These are phyloP conservation scores for Kewa caespitosa DNA, from an alignment of 179 eudicot genomes.

Conservation along the genomic window DNA sequence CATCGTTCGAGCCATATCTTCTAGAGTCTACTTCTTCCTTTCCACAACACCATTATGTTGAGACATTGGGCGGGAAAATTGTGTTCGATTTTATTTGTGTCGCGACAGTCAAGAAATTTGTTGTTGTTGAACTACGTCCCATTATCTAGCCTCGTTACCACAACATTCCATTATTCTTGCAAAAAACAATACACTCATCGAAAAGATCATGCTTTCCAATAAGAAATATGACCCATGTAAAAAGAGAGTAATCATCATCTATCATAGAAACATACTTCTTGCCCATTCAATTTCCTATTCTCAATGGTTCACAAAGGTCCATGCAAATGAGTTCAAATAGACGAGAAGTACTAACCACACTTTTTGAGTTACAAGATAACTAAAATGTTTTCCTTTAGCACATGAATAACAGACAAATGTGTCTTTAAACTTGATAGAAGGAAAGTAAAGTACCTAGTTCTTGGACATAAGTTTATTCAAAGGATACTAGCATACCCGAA, in stretches of 20 bases:
- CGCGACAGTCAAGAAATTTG: background rate
- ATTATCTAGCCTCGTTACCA: background rate
- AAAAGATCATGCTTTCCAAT: background rate
- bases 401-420: background rate
- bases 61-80: background rate
- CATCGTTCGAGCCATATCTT: background rate
- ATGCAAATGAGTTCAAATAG: background rate
- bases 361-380: background rate
- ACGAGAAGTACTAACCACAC: background rate
- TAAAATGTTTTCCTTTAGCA: background rate
- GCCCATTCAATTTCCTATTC: background rate
- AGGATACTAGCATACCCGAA: background rate
- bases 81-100: background rate
- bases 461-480: background rate
- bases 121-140: background rate
- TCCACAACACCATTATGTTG: background rate
- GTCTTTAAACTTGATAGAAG: background rate
- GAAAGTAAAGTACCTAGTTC: background rate
- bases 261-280: background rate
- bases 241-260: background rate
- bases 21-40: background rate
- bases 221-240: background rate
- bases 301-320: background rate
- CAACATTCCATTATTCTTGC: background rate
- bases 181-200: background rate